phyloP scores from a whole-genome alignment of 2,329 filamentous ascomycete species.

The Venturia pyrina region DNA sequence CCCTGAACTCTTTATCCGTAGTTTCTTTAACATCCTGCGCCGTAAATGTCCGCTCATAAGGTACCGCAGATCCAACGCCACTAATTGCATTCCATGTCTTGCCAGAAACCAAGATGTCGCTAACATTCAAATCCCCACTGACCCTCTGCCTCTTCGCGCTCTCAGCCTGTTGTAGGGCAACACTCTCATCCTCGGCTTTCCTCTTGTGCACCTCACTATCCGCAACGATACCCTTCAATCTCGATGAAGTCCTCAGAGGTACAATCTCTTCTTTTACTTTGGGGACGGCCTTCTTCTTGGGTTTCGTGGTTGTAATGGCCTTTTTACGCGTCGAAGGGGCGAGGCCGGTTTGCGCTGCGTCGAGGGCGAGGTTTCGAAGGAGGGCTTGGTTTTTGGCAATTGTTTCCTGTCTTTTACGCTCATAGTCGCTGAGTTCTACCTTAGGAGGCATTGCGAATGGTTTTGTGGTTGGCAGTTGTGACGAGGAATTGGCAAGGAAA shows the following conservation, averaged over 20 bases:
- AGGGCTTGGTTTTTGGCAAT: conserved; percentile 79
- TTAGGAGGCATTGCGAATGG: background rate
- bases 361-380: conserved; percentile 62
- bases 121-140: conserved; percentile 60
- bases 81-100: conserved; percentile 62
- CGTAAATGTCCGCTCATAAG: conserved; percentile 75
- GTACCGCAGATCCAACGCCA: conserved; percentile 62
- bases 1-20: conserved; percentile 63
- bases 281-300: conserved; percentile 26
- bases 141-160: conserved; percentile 53
- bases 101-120: conserved; percentile 70
- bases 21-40: conserved; percentile 76
- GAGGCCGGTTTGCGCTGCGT: conserved; percentile 58
- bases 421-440: conserved; percentile 62
- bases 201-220: conserved; percentile 59
- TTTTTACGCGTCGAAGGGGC: conserved; percentile 45
- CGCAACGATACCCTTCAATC: conserved; percentile 51
- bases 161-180: conserved; percentile 46
- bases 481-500: background rate
- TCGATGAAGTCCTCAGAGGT: conserved; percentile 51
- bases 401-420: conserved; percentile 74
- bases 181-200: conserved; percentile 56
- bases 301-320: conserved; percentile 36
- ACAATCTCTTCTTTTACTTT: conserved; percentile 50
- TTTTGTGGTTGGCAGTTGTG: background rate